Base-by-base conservation (phyloP, 169 alveolate genomes). In the Cryptosporidium baileyi region DNA sequence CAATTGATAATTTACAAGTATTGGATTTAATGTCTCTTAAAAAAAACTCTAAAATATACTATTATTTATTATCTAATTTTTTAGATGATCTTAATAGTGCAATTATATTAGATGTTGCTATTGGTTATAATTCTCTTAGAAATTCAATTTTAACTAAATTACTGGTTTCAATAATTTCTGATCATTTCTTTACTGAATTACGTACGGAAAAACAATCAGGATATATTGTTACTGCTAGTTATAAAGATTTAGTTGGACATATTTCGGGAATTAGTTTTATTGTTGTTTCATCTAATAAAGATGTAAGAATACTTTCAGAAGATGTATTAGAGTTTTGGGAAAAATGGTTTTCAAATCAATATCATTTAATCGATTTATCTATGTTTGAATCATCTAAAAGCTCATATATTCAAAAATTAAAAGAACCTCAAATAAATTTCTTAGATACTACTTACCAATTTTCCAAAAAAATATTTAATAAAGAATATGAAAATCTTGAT, bases 261-360 rank as follows among this genome's bases (percentile, higher is more conserved):
- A 19, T 54, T 6, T 74, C 59, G n/a, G 65, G 57, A 11, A 32
- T 51, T 38, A 7, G 15, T 3, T 74, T 74, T 54, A 9, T 22
- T 54, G 45, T 57, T 26, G 30, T 54, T 28, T 51, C 65, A 11
- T 74, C 85, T 34, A 51, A 74, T 52, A 22, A 74, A 1, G 43
- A 74, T 38, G 40, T 51, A 3, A 24, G 38, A 17, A 40, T 30
- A 28, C 3, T 74, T 8, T 17, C 67, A 11, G 74, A 74, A 19
- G 54, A 74, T 28, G 19, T 54, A 9, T 67, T 74, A 5, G 60
- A 54, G 24, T 74, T 54, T 26, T 54, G 65, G 65, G 60, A 74
- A 1, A 59, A 74, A 3, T 38, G 67, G 65, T 54, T 74, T 26
- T 54, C 41, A n/a, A 41, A 54, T 0, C 19, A n/a, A 3, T 65